Percentiles rank a stretch among this genome's conserved stretches.
phyloP scores from a whole-genome alignment of 371 early-diverging fungal species.

The Actinomortierella ambigua region DNA sequence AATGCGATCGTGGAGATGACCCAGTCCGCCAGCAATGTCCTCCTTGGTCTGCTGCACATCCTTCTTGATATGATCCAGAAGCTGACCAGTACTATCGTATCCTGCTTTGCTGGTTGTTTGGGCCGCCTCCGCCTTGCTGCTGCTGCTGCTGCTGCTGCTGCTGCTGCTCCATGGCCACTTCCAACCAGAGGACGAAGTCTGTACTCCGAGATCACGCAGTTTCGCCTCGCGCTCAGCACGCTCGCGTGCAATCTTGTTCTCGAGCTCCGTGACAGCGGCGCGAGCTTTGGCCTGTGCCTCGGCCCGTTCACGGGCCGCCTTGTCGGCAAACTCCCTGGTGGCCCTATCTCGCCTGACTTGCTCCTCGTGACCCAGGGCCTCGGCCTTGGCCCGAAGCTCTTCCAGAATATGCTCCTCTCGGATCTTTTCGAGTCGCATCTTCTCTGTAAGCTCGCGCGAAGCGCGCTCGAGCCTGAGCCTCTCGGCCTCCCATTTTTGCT shows the following conservation, averaged over 20 bases:
- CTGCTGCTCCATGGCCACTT: constrained; percentile 13
- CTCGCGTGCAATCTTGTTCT: constrained; percentile 8
- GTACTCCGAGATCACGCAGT: constrained; percentile 6
- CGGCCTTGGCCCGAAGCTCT: constrained; percentile 11
- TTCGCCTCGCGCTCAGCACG: constrained; percentile 11
- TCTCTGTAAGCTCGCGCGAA: constrained; percentile 17
- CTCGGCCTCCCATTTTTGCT: constrained; percentile 6
- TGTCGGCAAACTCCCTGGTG: constrained; percentile 22
- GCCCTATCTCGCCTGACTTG: constrained; percentile 16
- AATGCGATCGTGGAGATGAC: not conserved
- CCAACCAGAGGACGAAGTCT: constrained; percentile 14
- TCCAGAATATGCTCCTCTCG: constrained; percentile 16
- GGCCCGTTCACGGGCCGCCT: constrained; percentile 14
- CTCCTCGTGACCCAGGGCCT: constrained; percentile 11
- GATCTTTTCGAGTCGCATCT: constrained; percentile 17
- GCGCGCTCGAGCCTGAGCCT: constrained; percentile 13
- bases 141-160: no score
- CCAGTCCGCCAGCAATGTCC: constrained; percentile 13
- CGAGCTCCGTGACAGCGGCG: constrained; percentile 7
- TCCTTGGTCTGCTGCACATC: constrained; percentile 27
- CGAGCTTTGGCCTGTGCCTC: constrained; percentile 15
- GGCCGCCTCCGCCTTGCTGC: no score
- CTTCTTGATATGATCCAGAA: constrained; percentile 28
- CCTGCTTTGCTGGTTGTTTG: not conserved
- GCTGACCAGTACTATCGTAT: constrained; percentile 12